A percentile compares a stretch with the other conserved stretches of the same genome.
Conservation (phyloP, 2,329 filamentous ascomycete species). For the Balansia obtecta region DNA sequence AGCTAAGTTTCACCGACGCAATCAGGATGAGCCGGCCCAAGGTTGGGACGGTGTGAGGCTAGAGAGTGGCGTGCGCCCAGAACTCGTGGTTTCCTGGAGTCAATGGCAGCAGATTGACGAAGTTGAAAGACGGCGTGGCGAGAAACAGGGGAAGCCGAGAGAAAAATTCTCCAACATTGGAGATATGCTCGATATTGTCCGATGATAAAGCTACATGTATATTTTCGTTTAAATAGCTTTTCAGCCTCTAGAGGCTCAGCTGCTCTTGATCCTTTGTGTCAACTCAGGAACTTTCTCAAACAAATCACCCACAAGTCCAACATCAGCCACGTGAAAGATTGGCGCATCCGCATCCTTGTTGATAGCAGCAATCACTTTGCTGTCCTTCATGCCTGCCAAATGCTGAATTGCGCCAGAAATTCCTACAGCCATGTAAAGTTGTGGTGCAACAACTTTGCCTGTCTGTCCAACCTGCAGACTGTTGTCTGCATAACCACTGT, state of each 20-base stretch:
- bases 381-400: conserved; percentile 98
- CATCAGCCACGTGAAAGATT: conserved; percentile 96
- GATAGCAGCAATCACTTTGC: conserved; percentile 97
- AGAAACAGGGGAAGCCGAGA: conserved; percentile 58
- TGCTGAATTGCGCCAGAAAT: conserved; percentile 98
- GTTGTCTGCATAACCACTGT: conserved; percentile 97
- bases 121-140: conserved; percentile 59
- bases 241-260: conserved; percentile 12
- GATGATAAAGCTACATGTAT: conserved; percentile 15
- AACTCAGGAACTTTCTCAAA: conserved; percentile 94
- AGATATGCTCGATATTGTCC: conserved; percentile 45
- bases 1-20: conserved; percentile 24
- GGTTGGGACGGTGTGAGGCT: conserved; percentile 70
- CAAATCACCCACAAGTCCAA: conserved; percentile 87
- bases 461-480: conserved; percentile 97
- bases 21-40: conserved; percentile 6
- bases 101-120: conserved; percentile 77
- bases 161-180: conserved; percentile 51
- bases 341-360: conserved; percentile 97
- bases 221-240: neutral
- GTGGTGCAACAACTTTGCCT: conserved; percentile 93
- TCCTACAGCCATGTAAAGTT: conserved; percentile 88
- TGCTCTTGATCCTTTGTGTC: conserved; percentile 79
- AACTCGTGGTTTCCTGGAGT: conserved; percentile 61
- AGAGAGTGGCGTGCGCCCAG: conserved; percentile 40